Conservation (phyloP, 2,329 filamentous ascomycete species). For the Niveomyces coronatus region DNA sequence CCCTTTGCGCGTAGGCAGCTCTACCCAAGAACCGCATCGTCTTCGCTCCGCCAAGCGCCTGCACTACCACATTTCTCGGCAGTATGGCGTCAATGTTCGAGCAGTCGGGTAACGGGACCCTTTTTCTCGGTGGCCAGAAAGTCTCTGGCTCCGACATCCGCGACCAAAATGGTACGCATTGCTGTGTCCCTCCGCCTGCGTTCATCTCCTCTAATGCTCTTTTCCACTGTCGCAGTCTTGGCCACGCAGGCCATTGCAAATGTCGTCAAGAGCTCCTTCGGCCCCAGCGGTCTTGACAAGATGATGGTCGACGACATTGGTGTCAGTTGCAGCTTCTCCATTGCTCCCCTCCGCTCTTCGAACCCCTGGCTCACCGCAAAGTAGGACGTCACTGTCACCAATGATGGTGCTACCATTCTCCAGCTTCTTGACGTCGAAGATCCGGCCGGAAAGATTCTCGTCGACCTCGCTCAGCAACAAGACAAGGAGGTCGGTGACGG, state of each 20-base stretch:
- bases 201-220: slow-evolving; percentile 12
- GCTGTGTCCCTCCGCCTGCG: slow-evolving; percentile 6
- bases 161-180: slow-evolving; percentile 74
- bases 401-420: slow-evolving; percentile 95
- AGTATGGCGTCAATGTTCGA: slow-evolving; percentile 92
- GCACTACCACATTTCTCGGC: slow-evolving; percentile 4
- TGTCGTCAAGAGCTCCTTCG: slow-evolving; percentile 98
- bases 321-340: slow-evolving; percentile 37
- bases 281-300: slow-evolving; percentile 93
- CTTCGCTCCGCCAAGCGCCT: slow-evolving; percentile 2
- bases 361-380: slow-evolving; percentile 13
- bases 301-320: slow-evolving; percentile 99
- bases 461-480: slow-evolving; percentile 95
- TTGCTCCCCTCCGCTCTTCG: slow-evolving; percentile 9
- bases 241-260: slow-evolving; percentile 96
- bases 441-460: slow-evolving; percentile 94
- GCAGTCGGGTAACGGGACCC: slow-evolving; percentile 85
- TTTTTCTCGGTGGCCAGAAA: slow-evolving; percentile 96
- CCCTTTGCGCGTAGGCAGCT: slow-evolving; percentile 10
- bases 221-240: slow-evolving; percentile 48
- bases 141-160: slow-evolving; percentile 94
- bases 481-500: slow-evolving; percentile 98
- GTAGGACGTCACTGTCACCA: slow-evolving; percentile 94
- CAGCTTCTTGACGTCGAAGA: slow-evolving; percentile 94
- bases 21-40: slow-evolving; percentile 7